phyloP scores from a whole-genome alignment of 2,329 filamentous ascomycete genomes.

The Neopestalotiopsis rosae region DNA sequence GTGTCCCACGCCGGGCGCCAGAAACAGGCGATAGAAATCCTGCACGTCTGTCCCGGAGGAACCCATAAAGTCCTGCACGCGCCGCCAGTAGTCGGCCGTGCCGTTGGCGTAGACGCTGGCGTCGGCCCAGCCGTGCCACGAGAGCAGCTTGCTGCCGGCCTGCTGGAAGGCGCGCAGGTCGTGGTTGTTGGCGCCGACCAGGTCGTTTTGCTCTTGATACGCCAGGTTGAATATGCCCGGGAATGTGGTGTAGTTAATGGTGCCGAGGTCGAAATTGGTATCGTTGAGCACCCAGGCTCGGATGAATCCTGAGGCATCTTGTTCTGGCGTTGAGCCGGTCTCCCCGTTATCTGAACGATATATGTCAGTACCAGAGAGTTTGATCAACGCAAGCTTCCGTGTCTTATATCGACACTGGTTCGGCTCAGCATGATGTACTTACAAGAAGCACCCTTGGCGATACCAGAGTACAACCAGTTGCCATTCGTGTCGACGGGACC shows the following conservation, averaged over 20 bases:
- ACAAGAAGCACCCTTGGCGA: constrained; percentile 16
- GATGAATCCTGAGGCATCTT: constrained; percentile 9
- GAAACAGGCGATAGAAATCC: constrained; percentile 16
- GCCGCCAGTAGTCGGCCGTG: constrained; percentile 36
- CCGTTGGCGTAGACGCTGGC: constrained; percentile 30
- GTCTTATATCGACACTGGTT: neutral
- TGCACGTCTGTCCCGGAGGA: constrained; percentile 25
- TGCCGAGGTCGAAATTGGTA: constrained; percentile 11
- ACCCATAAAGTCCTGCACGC: constrained; percentile 31
- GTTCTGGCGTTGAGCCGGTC: neutral
- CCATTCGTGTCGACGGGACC: constrained; percentile 20
- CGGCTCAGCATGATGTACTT: neutral
- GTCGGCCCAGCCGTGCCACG: constrained; percentile 30
- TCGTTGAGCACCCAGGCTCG: constrained; percentile 13
- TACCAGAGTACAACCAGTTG: constrained; percentile 9
- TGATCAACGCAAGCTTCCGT: neutral
- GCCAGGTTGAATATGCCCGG: constrained; percentile 9
- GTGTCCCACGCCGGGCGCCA: constrained; percentile 14
- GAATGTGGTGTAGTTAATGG: constrained; percentile 12
- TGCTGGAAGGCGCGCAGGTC: constrained; percentile 5
- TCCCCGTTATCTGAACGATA: neutral
- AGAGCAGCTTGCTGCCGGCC: constrained; percentile 15
- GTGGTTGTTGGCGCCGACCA: constrained; percentile 5
- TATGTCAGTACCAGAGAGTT: neutral
- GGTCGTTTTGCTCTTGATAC: constrained; percentile 7